Percentiles rank a stretch among this genome's conserved stretches.
phyloP scores from a whole-genome alignment of 441 rosid genomes.

The Arabidopsis hybrid region DNA sequence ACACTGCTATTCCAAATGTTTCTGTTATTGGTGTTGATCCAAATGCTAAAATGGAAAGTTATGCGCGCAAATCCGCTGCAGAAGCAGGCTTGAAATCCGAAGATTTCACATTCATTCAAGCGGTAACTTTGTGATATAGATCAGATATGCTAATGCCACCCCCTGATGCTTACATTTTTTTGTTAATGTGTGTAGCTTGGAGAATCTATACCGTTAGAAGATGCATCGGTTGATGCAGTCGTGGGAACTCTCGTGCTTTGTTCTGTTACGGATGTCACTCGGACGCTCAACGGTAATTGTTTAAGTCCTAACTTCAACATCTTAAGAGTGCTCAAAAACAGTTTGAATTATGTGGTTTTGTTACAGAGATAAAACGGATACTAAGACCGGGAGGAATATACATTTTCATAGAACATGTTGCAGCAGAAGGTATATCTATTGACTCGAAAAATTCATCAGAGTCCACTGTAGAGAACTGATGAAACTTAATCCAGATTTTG shows the following conservation, averaged over 20 bases:
- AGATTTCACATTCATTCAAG: conserved; percentile 70
- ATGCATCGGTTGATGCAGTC: conserved; percentile 89
- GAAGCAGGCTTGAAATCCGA: conserved; percentile 66
- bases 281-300: conserved; percentile 64
- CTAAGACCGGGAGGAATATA: conserved; percentile 83
- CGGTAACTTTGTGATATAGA: conserved; percentile 46
- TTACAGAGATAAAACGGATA: conserved; percentile 80
- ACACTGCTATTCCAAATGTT: conserved; percentile 54
- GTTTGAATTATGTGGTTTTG: conserved; percentile 13
- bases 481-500: neutral
- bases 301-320: neutral
- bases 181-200: conserved; percentile 61
- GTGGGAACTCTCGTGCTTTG: conserved; percentile 90
- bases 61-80: conserved; percentile 65
- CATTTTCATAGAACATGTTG: conserved; percentile 88
- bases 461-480: neutral
- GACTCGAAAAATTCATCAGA: neutral
- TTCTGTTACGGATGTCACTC: conserved; percentile 73
- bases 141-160: neutral
- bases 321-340: neutral
- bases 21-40: conserved; percentile 85
- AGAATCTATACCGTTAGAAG: conserved; percentile 80
- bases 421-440: conserved; percentile 70
- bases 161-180: neutral
- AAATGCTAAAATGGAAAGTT: conserved; percentile 72